phyloP scores from a whole-genome alignment of 129 eudicot species.

The Helichrysum umbraculigerum region DNA sequence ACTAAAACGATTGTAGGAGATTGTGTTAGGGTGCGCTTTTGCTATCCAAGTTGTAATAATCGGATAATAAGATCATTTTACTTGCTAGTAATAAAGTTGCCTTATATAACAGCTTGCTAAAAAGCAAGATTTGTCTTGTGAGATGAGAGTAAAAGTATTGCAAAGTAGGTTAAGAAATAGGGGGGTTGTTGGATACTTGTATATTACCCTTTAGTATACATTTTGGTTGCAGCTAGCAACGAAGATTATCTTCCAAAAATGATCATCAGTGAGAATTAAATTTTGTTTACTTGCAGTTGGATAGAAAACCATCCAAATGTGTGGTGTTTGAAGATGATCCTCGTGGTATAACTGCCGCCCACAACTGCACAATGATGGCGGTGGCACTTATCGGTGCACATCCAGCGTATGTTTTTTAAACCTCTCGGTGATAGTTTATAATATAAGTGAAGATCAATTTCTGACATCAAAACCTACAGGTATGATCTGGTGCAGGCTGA shows the following conservation, averaged over 20 bases:
- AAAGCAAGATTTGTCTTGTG: not conserved
- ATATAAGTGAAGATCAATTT: not conserved
- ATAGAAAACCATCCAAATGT: conserved; percentile 91
- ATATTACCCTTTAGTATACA: not conserved
- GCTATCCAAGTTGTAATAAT: not conserved
- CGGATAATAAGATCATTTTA: not conserved
- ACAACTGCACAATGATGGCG: conserved; percentile 99
- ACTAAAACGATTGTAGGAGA: not conserved
- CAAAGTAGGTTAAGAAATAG: not conserved
- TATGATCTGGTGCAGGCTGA: conserved; percentile 91
- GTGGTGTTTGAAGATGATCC: conserved; percentile 97
- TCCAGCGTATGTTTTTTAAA: conserved; percentile 70
- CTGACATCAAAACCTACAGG: conserved; percentile 50
- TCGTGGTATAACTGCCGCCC: conserved; percentile 92
- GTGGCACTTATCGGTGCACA: conserved; percentile 89
- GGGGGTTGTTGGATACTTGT: not conserved
- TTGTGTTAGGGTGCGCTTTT: not conserved
- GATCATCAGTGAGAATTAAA: not conserved
- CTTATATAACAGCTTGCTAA: not conserved
- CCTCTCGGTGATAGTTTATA: conserved; percentile 6
- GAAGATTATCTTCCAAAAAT: not conserved
- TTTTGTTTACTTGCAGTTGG: conserved; percentile 58
- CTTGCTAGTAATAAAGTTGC: not conserved
- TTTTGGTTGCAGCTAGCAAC: not conserved
- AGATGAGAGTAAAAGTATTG: not conserved